Evolutionary conservation across 2,329 filamentous ascomycete genomes (phyloP).

Genomic region (Didymella glomerata): DNA sequence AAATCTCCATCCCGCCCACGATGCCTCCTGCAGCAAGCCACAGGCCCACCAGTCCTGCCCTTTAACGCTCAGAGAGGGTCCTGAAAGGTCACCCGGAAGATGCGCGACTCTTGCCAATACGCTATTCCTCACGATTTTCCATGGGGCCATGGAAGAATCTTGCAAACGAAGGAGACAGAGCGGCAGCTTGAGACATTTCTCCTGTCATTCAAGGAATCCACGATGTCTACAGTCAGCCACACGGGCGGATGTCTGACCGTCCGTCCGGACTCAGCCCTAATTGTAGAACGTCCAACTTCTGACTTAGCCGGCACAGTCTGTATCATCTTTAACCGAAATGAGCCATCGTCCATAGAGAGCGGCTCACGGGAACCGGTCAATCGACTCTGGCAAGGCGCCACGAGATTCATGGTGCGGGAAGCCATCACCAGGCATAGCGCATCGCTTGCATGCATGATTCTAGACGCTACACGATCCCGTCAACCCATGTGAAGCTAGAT

Average conservation of each 20-base stretch:
- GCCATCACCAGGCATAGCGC: conserved; percentile 33
- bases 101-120: background rate
- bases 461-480: conserved; percentile 30
- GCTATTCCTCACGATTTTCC: background rate
- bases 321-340: conserved; percentile 38
- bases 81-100: background rate
- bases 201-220: background rate
- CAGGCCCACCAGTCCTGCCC: conserved; percentile 10
- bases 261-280: conserved; percentile 23
- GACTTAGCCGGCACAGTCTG: conserved; percentile 5
- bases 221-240: conserved; percentile 1
- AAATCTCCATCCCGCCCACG: conserved; percentile 12
- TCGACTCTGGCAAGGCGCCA: conserved; percentile 29
- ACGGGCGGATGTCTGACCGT: conserved; percentile 31
- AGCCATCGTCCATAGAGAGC: conserved; percentile 19
- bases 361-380: conserved; percentile 35
- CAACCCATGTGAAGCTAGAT: conserved; percentile 30
- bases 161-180: background rate
- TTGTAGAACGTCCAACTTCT: conserved; percentile 8
- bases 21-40: conserved; percentile 19
- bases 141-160: background rate
- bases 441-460: conserved; percentile 22
- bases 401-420: conserved; percentile 24
- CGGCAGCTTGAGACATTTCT: background rate
- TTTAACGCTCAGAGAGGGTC: conserved; percentile 4